These are phyloP conservation scores for Xylariomycetidae sp. DNA, from an alignment of 2,329 filamentous ascomycete species.

Conservation along the genomic window DNA sequence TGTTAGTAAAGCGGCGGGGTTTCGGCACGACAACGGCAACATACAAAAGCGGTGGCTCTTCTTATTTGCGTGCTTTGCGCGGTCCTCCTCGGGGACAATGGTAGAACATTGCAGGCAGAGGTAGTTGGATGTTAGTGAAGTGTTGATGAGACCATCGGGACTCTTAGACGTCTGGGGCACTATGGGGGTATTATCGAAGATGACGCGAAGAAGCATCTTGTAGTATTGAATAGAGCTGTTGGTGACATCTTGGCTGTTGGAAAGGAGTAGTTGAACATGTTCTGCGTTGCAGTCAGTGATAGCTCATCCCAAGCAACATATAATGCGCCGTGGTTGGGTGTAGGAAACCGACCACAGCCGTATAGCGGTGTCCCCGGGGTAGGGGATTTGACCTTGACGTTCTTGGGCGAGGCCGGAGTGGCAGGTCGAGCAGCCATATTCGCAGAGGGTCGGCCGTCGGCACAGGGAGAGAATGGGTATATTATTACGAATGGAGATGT, in stretches of 20 bases:
- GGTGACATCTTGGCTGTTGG: conserved; percentile 54
- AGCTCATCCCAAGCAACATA: conserved; percentile 4
- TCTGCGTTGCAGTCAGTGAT: conserved; percentile 39
- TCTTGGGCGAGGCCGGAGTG: conserved; percentile 36
- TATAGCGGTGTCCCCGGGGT: conserved; percentile 54
- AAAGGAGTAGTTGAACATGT: conserved; percentile 64
- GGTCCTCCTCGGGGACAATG: conserved; percentile 60
- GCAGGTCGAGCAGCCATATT: conserved; percentile 25
- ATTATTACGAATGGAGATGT: too few relatives aligned
- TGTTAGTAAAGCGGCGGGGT: conserved; percentile 1
- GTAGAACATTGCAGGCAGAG: conserved; percentile 68
- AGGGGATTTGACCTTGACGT: conserved; percentile 54
- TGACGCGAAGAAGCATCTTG: conserved; percentile 62
- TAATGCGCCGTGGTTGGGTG: conserved; percentile 7
- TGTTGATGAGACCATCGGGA: conserved; percentile 49
- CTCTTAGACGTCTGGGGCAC: conserved; percentile 60
- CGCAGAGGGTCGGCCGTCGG: too few relatives aligned
- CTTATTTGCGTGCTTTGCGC: conserved; percentile 59
- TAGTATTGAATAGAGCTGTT: conserved; percentile 67
- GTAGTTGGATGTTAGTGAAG: conserved; percentile 61
- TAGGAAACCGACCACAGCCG: conserved; percentile 52
- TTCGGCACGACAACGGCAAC: conserved; percentile 21
- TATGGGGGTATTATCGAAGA: conserved; percentile 62
- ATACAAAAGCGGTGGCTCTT: conserved; percentile 71
- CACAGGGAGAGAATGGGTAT: too few relatives aligned